phyloP scores from a whole-genome alignment of 2,329 filamentous ascomycete species.

The Aureobasidium musti region DNA sequence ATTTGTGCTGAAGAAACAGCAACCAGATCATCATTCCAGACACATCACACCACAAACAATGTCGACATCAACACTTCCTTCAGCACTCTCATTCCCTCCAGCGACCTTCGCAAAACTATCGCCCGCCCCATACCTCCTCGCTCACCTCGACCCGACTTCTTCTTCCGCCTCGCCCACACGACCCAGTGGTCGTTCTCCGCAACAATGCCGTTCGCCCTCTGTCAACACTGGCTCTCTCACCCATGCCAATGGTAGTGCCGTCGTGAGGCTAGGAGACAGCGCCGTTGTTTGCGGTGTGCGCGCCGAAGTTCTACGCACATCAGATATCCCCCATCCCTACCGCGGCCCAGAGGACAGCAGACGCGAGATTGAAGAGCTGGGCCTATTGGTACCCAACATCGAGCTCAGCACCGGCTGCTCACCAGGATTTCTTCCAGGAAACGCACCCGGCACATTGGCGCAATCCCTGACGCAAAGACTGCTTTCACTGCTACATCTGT shows the following conservation, averaged over 20 bases:
- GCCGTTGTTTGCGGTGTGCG: constrained; percentile 93
- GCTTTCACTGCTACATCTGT: constrained; percentile 72
- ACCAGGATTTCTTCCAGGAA: constrained; percentile 80
- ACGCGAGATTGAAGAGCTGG: constrained; percentile 53
- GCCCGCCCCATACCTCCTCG: constrained; percentile 84
- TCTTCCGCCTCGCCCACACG: constrained; percentile 61
- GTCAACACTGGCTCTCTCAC: constrained; percentile 82
- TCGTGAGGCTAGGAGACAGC: constrained; percentile 85
- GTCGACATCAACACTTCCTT: constrained; percentile 29
- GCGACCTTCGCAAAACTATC: constrained; percentile 86
- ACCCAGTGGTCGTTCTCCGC: constrained; percentile 75
- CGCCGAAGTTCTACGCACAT: constrained; percentile 76
- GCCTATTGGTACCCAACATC: constrained; percentile 88
- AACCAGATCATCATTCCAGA: neutral
- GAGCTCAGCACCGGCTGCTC: constrained; percentile 90
- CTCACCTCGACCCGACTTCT: constrained; percentile 70
- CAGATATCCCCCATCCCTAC: constrained; percentile 68
- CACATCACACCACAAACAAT: constrained; percentile 21
- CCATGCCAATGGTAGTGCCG: constrained; percentile 85
- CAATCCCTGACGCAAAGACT: constrained; percentile 83
- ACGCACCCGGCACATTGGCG: constrained; percentile 74
- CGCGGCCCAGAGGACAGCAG: constrained; percentile 35
- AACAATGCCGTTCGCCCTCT: constrained; percentile 69
- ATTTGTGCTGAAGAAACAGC: constrained; percentile 16
- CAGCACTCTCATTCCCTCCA: constrained; percentile 56